Evolutionary conservation across 345 rosid species (phyloP).

Genomic region (Eucalyptus regnans): DNA sequence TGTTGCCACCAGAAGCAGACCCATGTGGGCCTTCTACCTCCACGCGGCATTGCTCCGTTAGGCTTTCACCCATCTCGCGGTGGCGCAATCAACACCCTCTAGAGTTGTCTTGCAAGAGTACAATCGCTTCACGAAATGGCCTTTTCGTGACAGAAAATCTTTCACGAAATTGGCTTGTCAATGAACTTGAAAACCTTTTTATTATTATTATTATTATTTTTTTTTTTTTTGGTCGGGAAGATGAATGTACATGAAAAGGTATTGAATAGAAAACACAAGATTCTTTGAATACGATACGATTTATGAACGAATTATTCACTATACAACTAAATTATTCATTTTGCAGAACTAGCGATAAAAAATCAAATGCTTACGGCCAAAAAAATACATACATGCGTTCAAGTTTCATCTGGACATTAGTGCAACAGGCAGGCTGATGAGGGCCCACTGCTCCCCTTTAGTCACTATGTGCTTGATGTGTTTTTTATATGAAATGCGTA

Average conservation of each 20-base stretch:
- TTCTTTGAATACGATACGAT: neutral
- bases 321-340: neutral
- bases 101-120: no score
- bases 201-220: no score
- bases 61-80: neutral
- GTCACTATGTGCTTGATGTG: neutral
- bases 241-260: no score
- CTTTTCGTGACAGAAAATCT: no score
- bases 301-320: neutral
- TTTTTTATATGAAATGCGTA: neutral
- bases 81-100: conserved; percentile 2
- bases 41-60: no score
- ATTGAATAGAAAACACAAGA: neutral
- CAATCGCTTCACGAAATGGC: no score
- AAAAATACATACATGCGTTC: neutral
- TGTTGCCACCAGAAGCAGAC: no score
- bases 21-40: no score
- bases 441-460: neutral
- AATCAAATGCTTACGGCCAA: neutral
- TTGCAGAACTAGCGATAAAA: neutral
- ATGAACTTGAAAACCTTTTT: no score
- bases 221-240: no score
- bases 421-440: neutral
- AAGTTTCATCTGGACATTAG: neutral
- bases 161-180: no score